Base-by-base conservation (phyloP, 2,329 filamentous ascomycete species). In the Penicillium psychrosexuale region DNA sequence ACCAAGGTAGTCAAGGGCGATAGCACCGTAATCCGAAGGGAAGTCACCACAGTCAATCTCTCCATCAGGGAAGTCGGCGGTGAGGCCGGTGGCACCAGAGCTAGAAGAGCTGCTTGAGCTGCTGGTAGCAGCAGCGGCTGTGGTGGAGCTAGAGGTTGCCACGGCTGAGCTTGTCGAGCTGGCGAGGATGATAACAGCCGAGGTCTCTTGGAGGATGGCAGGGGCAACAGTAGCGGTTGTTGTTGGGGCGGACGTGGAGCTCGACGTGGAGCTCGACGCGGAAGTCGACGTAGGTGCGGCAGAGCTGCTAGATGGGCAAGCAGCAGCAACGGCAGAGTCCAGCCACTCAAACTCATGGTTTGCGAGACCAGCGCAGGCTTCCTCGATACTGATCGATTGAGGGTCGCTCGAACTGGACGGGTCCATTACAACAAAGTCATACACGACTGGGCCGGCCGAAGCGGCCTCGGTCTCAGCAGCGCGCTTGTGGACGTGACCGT, bases 1-100 rank as follows among this genome's bases (percentile, higher is more conserved):
- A 17, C 81, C 80, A 27, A 92, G 80, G 80, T 88, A 93, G 52
- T 81, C 69, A 30, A 94, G 77, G 46, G 84, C 51, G 43, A 96
- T 68, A 1, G 92, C 88, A 64, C 94, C 94, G 68, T 95, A 97
- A 0, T 84, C 78, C 3, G 84, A 85, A 15, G 92, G 92, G 78
- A 97, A 96, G 1, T 79, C 69, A 59, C 73, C 75, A 77, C 94
- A 97, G 61, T 81, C 75, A 51, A 95, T 66, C 63, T 84, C 74
- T 56, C 90, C 90, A 72, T 87, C 87, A 12, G 88, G 89, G 80
- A 97, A 97, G 8, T 85, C 77, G 15, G 77, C 75, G 61, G 85
- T 78, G 51, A 93, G 62, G 47, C 89, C 89, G 24, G 67, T 77
- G 47, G 72, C 78, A 33, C 62, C 61, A 3, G 67, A 61, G 55